Evolutionary conservation across 345 rosid genomes (phyloP), one percentile per base, ranked within the genome.

Genomic region (Lepidium africanum): DNA sequence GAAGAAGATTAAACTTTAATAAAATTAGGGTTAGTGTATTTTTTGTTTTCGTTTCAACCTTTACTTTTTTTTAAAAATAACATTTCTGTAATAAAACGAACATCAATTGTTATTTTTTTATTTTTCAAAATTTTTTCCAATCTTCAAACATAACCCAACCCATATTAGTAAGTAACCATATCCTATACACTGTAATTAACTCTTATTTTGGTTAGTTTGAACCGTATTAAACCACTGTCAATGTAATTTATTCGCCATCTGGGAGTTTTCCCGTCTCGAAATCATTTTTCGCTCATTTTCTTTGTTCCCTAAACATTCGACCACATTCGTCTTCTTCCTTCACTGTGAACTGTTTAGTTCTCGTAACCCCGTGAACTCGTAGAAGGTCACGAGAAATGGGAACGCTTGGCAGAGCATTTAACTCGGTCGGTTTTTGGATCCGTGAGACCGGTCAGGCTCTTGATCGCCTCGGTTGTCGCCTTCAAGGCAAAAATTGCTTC

Each of bases 401-500:
- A 71, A 93, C 90, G 65, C 81, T 93, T 14, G 96, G 97, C 2
- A 76, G 79, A 81, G 96, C 96, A 50, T 72, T 91, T 49, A 91
- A 91, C 90, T 75, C 91, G 63, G 88, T 91, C 14, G 96, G 96
- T 40, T 88, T 93, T 76, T 93, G 99, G 97, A 83, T 93, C 79
- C 89, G 99, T 63, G 97, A 93, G 85, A 84, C 89, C 5, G 96
- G 98, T 30, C 96, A 88, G 47, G 97, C 98, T 46, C 83, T 93
- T 59, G 92, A 88, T 85, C 96, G 95, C 40, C 94, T 93, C 54
- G 97, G 97, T 52, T 84, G 89, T 77, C 95, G 92, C 65, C 91
- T 89, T 74, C 97, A 90, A 79, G 94, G 96, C 76, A 88, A 74
- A 67, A 65, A 82, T 82, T 81, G 71, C 78, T 88, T 93, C 77